A percentile compares a stretch with the other conserved stretches of the same genome.
Conservation (phyloP, 352 stramenopile species). For the Pythium aquatile region DNA sequence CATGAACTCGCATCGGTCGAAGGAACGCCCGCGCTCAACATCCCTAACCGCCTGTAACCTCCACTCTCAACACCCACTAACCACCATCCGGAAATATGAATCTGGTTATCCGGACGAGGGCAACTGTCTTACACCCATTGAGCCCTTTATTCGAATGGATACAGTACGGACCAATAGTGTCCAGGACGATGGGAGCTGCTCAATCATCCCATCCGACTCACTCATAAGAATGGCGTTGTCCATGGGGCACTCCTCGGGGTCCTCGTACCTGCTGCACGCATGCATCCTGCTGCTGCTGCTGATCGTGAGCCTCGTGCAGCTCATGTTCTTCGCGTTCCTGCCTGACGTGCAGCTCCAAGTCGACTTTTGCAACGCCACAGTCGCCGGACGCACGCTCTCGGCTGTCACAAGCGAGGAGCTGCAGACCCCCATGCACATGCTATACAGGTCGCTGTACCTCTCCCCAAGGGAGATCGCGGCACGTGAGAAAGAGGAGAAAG, state of each 20-base stretch:
- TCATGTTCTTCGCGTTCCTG: constrained; percentile 72
- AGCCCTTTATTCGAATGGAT: not conserved
- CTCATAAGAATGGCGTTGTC: constrained; percentile 16
- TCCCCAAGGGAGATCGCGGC: constrained; percentile 54
- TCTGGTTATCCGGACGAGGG: not conserved
- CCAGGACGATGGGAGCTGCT: not conserved
- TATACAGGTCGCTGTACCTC: constrained; percentile 79
- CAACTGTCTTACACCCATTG: not conserved
- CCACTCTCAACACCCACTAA: constrained; percentile 9
- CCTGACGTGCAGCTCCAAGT: constrained; percentile 61
- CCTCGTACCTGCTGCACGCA: constrained; percentile 60
- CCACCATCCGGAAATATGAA: not conserved
- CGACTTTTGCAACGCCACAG: constrained; percentile 60
- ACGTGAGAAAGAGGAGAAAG: constrained; percentile 45
- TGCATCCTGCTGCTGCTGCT: constrained; percentile 75
- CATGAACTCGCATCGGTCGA: not conserved
- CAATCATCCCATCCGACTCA: not conserved
- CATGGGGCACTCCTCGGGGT: constrained; percentile 44
- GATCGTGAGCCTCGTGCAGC: constrained; percentile 67
- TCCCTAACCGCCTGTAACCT: constrained; percentile 11
- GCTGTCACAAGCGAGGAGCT: constrained; percentile 48
- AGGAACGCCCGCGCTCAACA: not conserved
- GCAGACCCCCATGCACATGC: constrained; percentile 54
- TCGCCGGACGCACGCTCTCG: constrained; percentile 41
- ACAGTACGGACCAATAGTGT: constrained; percentile 4